Base-by-base conservation (phyloP, 306 rosid genomes). In the Astragalus membranaceus region DNA sequence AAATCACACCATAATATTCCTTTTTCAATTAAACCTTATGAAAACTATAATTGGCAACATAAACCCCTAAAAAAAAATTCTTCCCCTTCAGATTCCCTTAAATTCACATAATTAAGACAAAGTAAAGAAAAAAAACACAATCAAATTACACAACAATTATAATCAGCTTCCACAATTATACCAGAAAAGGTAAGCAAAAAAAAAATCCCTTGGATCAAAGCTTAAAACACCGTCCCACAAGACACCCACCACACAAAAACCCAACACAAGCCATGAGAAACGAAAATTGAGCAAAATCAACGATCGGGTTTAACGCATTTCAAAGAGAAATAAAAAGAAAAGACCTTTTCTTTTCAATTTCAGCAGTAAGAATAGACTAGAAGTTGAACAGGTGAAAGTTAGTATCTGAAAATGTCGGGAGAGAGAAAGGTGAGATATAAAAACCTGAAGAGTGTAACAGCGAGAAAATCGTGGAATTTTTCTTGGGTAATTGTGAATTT, bases 121-220 rank as follows among this genome's bases (percentile, higher is more conserved):
- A 15, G 35, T 6, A 42, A 72, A 57, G 48, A 6, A 9, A 60
- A n/a, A 64, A 35, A 17, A 9, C 42, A 58, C 11, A 56, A 46
- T 44, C 36, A 56, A 43, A 74, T 15, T 32, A 29, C 75, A 64
- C 5, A 75, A 73, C 65, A 67, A 53, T n/a, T 1, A 51, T 7
- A 20, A 4, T 43, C 26, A 72, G 4, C 41, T 55, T 37, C 48
- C 50, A 13, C 47, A 82, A 80, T 36, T 52, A 37, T 66, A 69
- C 64, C 36, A 48, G 47, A 53, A 70, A 32, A 49, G 32, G 53
- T 76, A 74, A 74, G 48, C 26, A 77, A 15, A 64, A 77, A n/a
- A n/a, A n/a, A 82, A 62, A 63, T 70, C 7, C 10, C 56, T 23
- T 75, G 75, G 87, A 88, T 88, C 90, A 83, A 77, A 72, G 52